Evolutionary conservation across 2,329 filamentous ascomycete genomes (phyloP).

Genomic region (Botrytis hyacinthi): DNA sequence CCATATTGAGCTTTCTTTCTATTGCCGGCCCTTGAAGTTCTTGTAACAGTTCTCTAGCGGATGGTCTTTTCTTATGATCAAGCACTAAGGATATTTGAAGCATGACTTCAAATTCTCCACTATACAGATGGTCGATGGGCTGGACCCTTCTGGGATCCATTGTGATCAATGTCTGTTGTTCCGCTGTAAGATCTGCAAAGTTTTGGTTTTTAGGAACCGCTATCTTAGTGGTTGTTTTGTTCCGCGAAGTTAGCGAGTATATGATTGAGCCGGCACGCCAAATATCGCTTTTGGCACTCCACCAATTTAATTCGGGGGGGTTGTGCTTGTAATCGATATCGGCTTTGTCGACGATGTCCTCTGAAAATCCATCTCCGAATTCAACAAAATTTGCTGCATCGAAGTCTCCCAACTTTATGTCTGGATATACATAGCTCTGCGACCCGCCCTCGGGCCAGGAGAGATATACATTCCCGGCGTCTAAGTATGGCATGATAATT

Average conservation of each 20-base stretch:
- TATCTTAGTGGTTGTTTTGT: neutral
- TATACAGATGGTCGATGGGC: neutral
- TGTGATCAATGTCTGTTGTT: neutral
- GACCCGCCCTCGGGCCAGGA: neutral
- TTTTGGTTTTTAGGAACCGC: neutral
- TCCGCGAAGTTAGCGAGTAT: neutral
- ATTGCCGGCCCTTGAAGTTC: neutral
- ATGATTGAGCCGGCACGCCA: conserved; percentile 8
- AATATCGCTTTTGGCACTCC: conserved; percentile 7
- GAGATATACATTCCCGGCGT: conserved; percentile 9
- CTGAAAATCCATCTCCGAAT: neutral
- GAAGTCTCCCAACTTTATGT: neutral
- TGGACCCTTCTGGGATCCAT: conserved; percentile 1
- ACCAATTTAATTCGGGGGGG: neutral
- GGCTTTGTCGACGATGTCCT: neutral
- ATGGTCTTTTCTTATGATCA: neutral
- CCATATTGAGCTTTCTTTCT: neutral
- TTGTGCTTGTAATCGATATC: neutral
- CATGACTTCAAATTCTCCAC: neutral
- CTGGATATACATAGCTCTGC: neutral
- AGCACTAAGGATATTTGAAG: neutral
- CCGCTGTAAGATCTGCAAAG: neutral
- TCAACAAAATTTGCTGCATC: neutral
- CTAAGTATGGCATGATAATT: neutral
- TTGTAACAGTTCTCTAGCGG: neutral